Base-by-base conservation (phyloP, 2,329 filamentous ascomycete species). In the Ophiostoma tasmaniense region DNA sequence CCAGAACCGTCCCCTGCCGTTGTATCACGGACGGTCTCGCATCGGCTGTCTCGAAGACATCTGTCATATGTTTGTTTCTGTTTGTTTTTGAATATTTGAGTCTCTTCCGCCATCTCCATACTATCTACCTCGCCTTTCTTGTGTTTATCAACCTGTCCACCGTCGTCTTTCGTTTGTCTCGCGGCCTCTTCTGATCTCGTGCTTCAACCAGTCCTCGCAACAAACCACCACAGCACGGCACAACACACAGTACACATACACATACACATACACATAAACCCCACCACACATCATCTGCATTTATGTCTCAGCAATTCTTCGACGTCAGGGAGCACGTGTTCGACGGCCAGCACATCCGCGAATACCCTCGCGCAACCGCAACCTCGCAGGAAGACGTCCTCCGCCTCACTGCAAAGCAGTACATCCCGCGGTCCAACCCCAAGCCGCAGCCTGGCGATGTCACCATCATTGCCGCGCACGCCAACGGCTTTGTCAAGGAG, bases 401-500 rank as follows among this genome's bases (percentile, higher is more conserved):
- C 2, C 79, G 87, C 68, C 79, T 97, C 5, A 87, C 88, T 10
- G 85, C 97, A 67, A 97, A 97, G 81, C 92, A 97, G 76, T 98
- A 98, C 76, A 90, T 86, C 0, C 93, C 93, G 1, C 81, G 87
- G 68, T 85, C 89, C 75, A 93, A 93, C 74, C 83, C 81, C 0
- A 78, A 81, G 30, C 90, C 92, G 0, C 82, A 87, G 71, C 85
- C 87, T 0, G 91, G 91, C 42, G 91, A 95, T 77, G 81, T 97
- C 10, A 97, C 92, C 25, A 88, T 98, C 70, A 87, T 98, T 68
- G 92, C 86, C 13, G 89, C 90, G 4, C 93, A 97, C 79, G 94
- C 92, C 66, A 97, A 97, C 80, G 94, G 90, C 13, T 97, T 97
- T 73, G 90, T 92, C 13, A 98, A 97, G 90, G 94, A 98, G 81